A percentile compares a stretch with the other conserved stretches of the same genome.
phyloP scores from a whole-genome alignment of 1,284 basidiomycete genomes.

The Papiliotrema fonsecae region DNA sequence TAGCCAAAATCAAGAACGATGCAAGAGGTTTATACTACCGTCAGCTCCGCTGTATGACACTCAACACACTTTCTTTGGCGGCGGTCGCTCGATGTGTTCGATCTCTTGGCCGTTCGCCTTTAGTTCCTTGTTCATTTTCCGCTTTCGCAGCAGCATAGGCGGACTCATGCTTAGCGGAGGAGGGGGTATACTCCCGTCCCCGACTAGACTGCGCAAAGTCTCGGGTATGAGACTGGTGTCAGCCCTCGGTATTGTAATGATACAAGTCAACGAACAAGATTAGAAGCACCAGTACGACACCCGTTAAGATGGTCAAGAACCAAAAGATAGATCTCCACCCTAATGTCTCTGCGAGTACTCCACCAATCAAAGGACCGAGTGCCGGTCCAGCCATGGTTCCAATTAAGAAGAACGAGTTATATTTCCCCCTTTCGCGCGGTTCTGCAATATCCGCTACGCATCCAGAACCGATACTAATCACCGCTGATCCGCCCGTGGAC shows the following conservation, averaged over 20 bases:
- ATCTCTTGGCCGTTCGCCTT: constrained; percentile 15
- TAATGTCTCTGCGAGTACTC: constrained; percentile 33
- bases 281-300: constrained; percentile 26
- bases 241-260: neutral
- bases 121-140: constrained; percentile 20
- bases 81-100: constrained; percentile 27
- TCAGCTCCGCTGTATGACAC: neutral
- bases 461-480: constrained; percentile 44
- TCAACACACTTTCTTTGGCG: constrained; percentile 18
- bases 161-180: constrained; percentile 21
- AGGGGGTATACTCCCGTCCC: constrained; percentile 45
- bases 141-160: constrained; percentile 11
- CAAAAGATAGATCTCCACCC: constrained; percentile 43
- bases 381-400: constrained; percentile 34
- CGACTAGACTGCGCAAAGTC: constrained; percentile 44
- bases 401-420: constrained; percentile 35
- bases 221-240: constrained; percentile 39
- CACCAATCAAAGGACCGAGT: constrained; percentile 29
- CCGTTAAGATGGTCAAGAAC: constrained; percentile 37
- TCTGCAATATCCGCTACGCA: constrained; percentile 43
- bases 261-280: constrained; percentile 17
- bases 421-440: constrained; percentile 43
- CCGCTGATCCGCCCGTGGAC: constrained; percentile 42
- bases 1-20: constrained; percentile 39
- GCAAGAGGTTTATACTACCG: constrained; percentile 38